Conservation (phyloP, 1,284 basidiomycete genomes). For the Leccinum fallax region DNA sequence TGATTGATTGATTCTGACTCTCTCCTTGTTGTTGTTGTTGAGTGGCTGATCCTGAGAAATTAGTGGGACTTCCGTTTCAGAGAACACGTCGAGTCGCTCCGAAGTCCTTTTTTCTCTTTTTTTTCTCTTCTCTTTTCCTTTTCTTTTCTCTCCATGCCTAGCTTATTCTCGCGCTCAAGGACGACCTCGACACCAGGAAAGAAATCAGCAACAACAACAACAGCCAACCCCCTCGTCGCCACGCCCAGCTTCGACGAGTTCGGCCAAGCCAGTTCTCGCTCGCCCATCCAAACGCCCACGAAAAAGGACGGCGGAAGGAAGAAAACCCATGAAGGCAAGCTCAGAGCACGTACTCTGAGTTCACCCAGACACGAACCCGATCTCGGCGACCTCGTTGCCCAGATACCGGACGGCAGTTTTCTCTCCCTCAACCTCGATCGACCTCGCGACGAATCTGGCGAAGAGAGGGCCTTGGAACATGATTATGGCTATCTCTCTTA, state of each 20-base stretch:
- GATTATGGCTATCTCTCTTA: slow-evolving; percentile 77
- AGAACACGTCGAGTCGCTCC: background rate
- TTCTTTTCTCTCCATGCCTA: slow-evolving; percentile 47
- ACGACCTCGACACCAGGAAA: slow-evolving; percentile 54
- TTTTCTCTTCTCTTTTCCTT: background rate
- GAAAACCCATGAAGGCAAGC: slow-evolving; percentile 47
- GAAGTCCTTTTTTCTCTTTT: background rate
- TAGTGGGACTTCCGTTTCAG: slow-evolving; percentile 14
- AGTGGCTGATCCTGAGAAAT: slow-evolving; percentile 31
- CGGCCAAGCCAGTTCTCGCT: slow-evolving; percentile 47
- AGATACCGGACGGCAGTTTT: slow-evolving; percentile 65
- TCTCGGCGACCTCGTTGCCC: slow-evolving; percentile 37
- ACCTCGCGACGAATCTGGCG: slow-evolving; percentile 41
- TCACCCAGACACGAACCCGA: slow-evolving; percentile 36
- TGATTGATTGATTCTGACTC: no score
- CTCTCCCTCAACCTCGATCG: slow-evolving; percentile 59
- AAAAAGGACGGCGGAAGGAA: slow-evolving; percentile 52
- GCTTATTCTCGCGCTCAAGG: slow-evolving; percentile 57
- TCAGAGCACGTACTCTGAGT: slow-evolving; percentile 43
- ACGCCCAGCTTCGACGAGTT: slow-evolving; percentile 59
- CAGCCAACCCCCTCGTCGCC: slow-evolving; percentile 13
- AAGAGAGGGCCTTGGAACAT: slow-evolving; percentile 37
- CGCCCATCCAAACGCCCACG: slow-evolving; percentile 20
- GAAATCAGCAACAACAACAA: slow-evolving; percentile 13
- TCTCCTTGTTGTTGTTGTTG: background rate